Evolutionary conservation across 768 basidiomycete species (phyloP).

Genomic region (Postia placenta): DNA sequence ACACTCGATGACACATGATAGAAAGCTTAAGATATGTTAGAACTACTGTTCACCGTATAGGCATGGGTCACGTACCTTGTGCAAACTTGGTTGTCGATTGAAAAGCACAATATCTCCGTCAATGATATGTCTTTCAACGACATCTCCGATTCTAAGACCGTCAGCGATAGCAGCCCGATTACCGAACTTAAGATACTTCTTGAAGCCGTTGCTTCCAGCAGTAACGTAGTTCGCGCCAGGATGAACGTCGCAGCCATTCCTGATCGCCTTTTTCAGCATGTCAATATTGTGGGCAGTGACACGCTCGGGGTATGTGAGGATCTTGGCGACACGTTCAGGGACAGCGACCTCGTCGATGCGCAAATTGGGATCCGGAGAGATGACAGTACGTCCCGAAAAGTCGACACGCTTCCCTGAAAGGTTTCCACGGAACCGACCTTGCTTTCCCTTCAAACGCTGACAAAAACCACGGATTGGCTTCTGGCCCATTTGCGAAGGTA

Average conservation of each 20-base stretch:
- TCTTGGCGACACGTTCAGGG: slow-evolving; percentile 90
- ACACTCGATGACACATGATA: slow-evolving; percentile 95
- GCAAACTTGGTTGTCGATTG: slow-evolving; percentile 97
- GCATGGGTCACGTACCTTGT: slow-evolving; percentile 52
- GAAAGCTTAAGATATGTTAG: slow-evolving; percentile 53
- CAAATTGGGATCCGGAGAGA: slow-evolving; percentile 98
- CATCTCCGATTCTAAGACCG: slow-evolving; percentile 77
- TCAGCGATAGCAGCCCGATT: slow-evolving; percentile 79
- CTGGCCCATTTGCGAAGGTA: slow-evolving; percentile 79
- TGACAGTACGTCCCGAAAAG: slow-evolving; percentile 96
- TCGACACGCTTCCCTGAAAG: slow-evolving; percentile 98
- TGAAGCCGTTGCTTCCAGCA: slow-evolving; percentile 67
- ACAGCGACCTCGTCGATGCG: slow-evolving; percentile 98
- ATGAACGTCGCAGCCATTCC: slow-evolving; percentile 86
- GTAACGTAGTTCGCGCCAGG: slow-evolving; percentile 96
- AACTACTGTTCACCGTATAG: slow-evolving; percentile 6
- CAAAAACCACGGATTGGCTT: slow-evolving; percentile 98
- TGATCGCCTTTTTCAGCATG: slow-evolving; percentile 62
- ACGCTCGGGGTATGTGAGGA: slow-evolving; percentile 93
- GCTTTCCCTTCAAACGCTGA: slow-evolving; percentile 96
- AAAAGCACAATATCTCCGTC: slow-evolving; percentile 97
- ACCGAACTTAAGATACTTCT: slow-evolving; percentile 88
- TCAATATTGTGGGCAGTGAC: slow-evolving; percentile 91
- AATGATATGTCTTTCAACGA: slow-evolving; percentile 89
- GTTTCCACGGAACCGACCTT: slow-evolving; percentile 97